Evolutionary conservation across 768 basidiomycete genomes (phyloP), one percentile per base, ranked within the genome.

Genomic region (Coprinopsis strossmayeri): DNA sequence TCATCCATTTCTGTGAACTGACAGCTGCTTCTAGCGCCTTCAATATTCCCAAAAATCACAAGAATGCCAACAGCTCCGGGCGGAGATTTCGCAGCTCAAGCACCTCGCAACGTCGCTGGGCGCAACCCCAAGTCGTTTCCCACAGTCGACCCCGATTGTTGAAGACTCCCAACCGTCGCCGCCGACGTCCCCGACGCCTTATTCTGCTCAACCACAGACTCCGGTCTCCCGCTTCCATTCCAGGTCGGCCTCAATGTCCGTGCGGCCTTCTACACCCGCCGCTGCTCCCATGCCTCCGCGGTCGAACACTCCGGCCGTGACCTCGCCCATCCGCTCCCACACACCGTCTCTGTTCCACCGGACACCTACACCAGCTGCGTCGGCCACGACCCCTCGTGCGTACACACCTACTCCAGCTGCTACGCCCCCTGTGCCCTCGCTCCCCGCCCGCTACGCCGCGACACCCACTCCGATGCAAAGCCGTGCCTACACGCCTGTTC

Each of bases 31-130:
- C 27, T 58, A 85, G 84, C 78, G 80, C 62, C 60, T 72, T 46
- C 71, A 75, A 62, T 81, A 80, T 65, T 67, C 72, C 54, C 78
- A 81, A 70, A 83, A 83, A 73, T 72, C 78, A 49, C 82, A 82
- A 67, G 86, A 87, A 67, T 80, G 73, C 60, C 81, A 83, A 60
- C 72, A 72, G 57, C 73, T 87, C 37, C 81, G 79, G 47, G 73
- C 74, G 49, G 86, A 89, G 67, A 64, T 84, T 48, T 78, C 67
- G 65, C 77, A 83, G 45, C 60, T 73, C 54, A 77, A 73, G 63
- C 70, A 72, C 17, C 61, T 73, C 50, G 69, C 70, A 45, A 69
- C 72, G 12, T 74, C 70, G 13, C 62, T 69, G 35, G 70, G 61
- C 53, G 63, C 63, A 7, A 60, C 69, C 15, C 54, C 67, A 3